A percentile compares a stretch with the other conserved stretches of the same genome.
Evolutionary conservation across 202 grass and related monocot genomes (phyloP).

Genomic region (Tripidium arundinaceum): DNA sequence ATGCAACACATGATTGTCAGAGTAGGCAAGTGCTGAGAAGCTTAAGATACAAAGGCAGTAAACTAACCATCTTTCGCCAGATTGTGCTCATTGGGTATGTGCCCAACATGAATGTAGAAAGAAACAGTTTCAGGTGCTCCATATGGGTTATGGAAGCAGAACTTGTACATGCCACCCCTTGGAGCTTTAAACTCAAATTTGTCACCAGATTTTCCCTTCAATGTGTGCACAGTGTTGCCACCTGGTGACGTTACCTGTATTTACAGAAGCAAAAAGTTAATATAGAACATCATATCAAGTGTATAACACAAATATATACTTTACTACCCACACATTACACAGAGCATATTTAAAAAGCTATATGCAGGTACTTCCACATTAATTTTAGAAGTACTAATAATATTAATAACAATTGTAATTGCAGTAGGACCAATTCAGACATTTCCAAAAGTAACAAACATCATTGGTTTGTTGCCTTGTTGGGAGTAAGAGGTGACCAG

Average conservation of each 20-base stretch:
- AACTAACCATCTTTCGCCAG: conserved; percentile 94
- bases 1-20: background rate
- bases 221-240: conserved; percentile 69
- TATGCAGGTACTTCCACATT: background rate
- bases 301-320: background rate
- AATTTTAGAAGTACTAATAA: background rate
- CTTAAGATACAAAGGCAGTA: conserved; percentile 25
- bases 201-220: conserved; percentile 91
- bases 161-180: conserved; percentile 97
- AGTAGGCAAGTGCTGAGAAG: conserved; percentile 17
- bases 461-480: conserved; percentile 8
- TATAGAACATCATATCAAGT: conserved; percentile 4
- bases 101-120: conserved; percentile 96
- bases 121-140: conserved; percentile 95
- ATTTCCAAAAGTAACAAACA: conserved; percentile 3
- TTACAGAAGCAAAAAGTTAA: background rate
- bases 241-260: conserved; percentile 77
- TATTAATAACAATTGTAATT: background rate
- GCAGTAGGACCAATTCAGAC: background rate
- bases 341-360: background rate
- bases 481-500: background rate
- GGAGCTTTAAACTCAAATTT: conserved; percentile 99
- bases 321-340: conserved; percentile 4
- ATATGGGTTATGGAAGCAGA: conserved; percentile 95
- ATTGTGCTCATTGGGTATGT: conserved; percentile 97